Percentiles rank a stretch among this genome's conserved stretches.
These are phyloP conservation scores for Trametes versicolor DNA, from an alignment of 1,284 basidiomycete genomes.

Conservation along the genomic window DNA sequence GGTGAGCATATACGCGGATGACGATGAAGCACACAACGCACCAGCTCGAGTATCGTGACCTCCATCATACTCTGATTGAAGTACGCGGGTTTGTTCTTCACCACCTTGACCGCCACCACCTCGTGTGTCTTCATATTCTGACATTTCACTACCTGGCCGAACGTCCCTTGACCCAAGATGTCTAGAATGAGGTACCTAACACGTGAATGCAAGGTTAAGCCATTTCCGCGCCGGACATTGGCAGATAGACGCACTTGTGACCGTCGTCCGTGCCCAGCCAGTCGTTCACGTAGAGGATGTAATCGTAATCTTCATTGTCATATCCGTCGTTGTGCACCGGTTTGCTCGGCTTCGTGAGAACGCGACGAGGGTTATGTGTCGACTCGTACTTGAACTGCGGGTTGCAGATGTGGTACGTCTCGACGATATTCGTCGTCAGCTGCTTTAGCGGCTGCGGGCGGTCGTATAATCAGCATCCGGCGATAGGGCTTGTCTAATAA, in stretches of 20 bases:
- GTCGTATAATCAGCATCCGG: conserved; percentile 30
- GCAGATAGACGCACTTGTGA: conserved; percentile 76
- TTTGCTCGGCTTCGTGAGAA: conserved; percentile 96
- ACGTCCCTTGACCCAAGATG: conserved; percentile 97
- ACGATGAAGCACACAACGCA: conserved; percentile 51
- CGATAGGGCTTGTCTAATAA: conserved; percentile 26
- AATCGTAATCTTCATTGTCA: conserved; percentile 98
- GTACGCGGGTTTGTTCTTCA: conserved; percentile 99
- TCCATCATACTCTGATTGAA: conserved; percentile 99
- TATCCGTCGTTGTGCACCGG: conserved; percentile 93
- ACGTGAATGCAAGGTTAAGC: conserved; percentile 11
- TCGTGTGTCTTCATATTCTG: conserved; percentile 99
- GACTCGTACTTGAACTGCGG: conserved; percentile 93
- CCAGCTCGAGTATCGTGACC: conserved; percentile 96
- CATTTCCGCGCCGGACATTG: conserved; percentile 6
- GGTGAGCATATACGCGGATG: conserved; percentile 16
- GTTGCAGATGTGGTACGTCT: conserved; percentile 94
- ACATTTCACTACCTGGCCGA: conserved; percentile 99
- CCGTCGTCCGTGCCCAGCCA: conserved; percentile 91
- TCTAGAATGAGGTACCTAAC: conserved; percentile 95
- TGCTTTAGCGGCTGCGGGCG: conserved; percentile 81
- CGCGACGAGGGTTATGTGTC: conserved; percentile 90
- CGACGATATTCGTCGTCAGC: conserved; percentile 85
- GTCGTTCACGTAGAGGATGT: conserved; percentile 97
- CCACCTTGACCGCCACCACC: conserved; percentile 98